A percentile compares a stretch with the other conserved stretches of the same genome.
phyloP scores from a whole-genome alignment of 2,329 filamentous ascomycete species.

The Aureobasidium namibiae region DNA sequence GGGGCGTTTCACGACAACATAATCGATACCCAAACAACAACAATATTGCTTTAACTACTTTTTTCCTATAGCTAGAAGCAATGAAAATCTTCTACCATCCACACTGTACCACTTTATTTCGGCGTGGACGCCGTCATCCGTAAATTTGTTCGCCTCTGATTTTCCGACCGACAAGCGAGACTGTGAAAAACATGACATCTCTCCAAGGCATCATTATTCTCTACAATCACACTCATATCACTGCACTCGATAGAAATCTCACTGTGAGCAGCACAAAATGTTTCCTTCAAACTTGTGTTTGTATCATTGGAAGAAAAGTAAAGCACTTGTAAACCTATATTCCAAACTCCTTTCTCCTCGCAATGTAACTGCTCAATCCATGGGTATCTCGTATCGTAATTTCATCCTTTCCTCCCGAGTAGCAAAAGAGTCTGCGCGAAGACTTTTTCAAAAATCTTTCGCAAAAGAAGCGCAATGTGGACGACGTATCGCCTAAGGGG shows the following conservation, averaged over 20 bases:
- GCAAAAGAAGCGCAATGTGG: background rate
- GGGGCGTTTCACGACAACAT: slow-evolving; percentile 7
- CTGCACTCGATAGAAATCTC: background rate
- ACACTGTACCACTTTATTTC: background rate
- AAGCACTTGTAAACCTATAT: background rate
- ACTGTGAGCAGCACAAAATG: background rate
- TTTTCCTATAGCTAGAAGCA: background rate
- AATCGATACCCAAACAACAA: slow-evolving; percentile 8
- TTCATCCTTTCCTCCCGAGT: background rate
- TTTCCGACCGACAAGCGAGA: background rate
- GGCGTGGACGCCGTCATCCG: background rate
- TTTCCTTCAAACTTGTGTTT: background rate
- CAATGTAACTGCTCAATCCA: background rate
- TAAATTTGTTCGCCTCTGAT: too few relatives aligned
- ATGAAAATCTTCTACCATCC: background rate
- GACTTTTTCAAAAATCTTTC: background rate
- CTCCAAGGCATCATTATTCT: background rate
- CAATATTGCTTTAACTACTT: slow-evolving; percentile 1
- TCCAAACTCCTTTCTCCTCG: background rate
- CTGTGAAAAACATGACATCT: background rate
- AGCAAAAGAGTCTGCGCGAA: too few relatives aligned
- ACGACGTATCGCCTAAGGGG: background rate
- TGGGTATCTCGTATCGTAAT: background rate
- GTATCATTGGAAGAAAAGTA: background rate
- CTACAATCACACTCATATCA: background rate